Evolutionary conservation across 176 grass and related monocot genomes (phyloP).

Genomic region (Zea luxurians): DNA sequence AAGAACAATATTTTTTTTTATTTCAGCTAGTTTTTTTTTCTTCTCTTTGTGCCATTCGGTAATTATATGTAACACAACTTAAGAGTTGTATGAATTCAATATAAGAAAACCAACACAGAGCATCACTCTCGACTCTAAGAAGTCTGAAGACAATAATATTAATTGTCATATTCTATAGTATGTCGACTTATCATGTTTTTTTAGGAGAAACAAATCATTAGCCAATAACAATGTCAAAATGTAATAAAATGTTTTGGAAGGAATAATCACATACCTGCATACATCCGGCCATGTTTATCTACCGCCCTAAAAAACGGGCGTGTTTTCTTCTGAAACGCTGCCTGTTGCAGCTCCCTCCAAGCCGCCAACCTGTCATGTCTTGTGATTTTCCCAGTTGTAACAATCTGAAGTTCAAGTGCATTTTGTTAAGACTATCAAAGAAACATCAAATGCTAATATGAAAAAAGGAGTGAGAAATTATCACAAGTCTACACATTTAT

Average conservation of each 20-base stretch:
- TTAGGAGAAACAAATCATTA: slow-evolving; percentile 20
- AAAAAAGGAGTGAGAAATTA: not conserved
- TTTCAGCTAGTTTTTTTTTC: not conserved
- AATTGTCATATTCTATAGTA: slow-evolving; percentile 29
- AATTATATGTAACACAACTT: not conserved
- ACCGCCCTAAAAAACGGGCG: slow-evolving; percentile 79
- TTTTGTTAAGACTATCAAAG: slow-evolving; percentile 6
- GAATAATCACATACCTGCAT: slow-evolving; percentile 71
- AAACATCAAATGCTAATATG: not conserved
- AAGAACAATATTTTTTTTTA: not conserved
- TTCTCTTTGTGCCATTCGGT: not conserved
- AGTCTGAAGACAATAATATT: not conserved
- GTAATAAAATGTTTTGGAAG: slow-evolving; percentile 24
- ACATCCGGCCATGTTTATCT: slow-evolving; percentile 76
- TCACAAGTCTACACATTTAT: not conserved
- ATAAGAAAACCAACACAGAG: not conserved
- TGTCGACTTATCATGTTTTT: slow-evolving; percentile 21
- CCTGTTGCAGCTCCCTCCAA: slow-evolving; percentile 80
- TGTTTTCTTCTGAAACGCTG: slow-evolving; percentile 70
- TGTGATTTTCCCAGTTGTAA: slow-evolving; percentile 74
- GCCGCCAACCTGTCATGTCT: slow-evolving; percentile 57
- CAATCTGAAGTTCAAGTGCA: slow-evolving; percentile 55
- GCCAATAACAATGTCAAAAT: not conserved
- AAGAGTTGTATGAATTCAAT: not conserved
- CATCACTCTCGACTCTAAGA: slow-evolving; percentile 10